Evolutionary conservation across 495 filamentous ascomycete species (phyloP), one percentile per base, ranked within the genome.

Genomic region (Hypoxylon lienhwacheense): DNA sequence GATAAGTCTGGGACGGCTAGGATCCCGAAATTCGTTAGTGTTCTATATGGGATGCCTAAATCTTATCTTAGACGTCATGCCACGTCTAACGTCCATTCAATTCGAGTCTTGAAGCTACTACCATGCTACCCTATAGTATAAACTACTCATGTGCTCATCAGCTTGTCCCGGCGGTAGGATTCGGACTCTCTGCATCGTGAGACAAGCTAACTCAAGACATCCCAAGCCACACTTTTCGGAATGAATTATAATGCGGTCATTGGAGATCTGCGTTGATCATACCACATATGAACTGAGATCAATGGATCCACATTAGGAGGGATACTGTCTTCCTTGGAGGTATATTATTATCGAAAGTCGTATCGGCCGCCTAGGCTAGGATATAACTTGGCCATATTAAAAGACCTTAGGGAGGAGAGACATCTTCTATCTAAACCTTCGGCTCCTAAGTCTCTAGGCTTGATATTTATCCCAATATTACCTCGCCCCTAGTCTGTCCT

Each of bases 1-100:
- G 26, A 17, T 49, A n/a, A 24, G 29, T 28, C 24, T 46, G 26
- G 39, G 11, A 22, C n/a, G 33, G 21, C 33, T 7, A 7, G 25
- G 25, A 14, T 21, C 35, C 35, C 35, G 31, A 47, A 11, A 46
- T 42, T n/a, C 21, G 21, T 28, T 25, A 35, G 51, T 40, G 34
- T 26, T 45, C 21, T 14, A 45, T 25, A 32, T 52, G 2, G 26
- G 24, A 53, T 48, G 12, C 31, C 21, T 34, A 25, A 60, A 60
- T 54, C 50, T 55, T 55, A 60, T 50, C 56, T 53, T 34, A 36
- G 36, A 59, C 20, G 55, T 35, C 43, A 47, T 31, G 55, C 36
- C 26, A 34, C 32, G 29, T 32, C 47, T 19, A 28, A 20, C 44
- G 44, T 49, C 37, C 50, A 32, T 41, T 42, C 28, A 28, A 16